Evolutionary conservation across 306 rosid genomes (phyloP), one percentile per base, ranked within the genome.

Genomic region (Prunus mume): DNA sequence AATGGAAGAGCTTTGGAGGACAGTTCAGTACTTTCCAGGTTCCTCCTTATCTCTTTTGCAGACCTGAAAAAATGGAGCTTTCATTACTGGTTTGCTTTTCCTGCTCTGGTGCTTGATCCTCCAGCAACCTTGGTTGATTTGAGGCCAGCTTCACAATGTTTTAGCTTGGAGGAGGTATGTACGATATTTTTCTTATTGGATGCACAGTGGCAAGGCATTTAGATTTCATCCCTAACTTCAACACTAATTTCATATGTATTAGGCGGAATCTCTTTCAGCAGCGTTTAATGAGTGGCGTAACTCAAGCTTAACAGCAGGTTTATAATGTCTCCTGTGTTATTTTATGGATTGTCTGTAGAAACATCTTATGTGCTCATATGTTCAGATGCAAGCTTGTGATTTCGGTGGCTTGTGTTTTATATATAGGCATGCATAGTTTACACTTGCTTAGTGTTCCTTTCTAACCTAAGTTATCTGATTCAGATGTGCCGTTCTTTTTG

Each of bases 51-150:
- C 86, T 95, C 97, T 77, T 95, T 95, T 78, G 97, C 97, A 0
- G 98, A 95, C 86, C 85, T 95, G 77, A 95, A 95, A 76, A 89
- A 84, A 63, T 95, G 98, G 98, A 90, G 81, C 65, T 95, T 95
- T 71, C 88, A 89, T 71, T 92, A 90, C 76, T 92, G 96, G 97
- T 95, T 92, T 83, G 97, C 96, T 60, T 95, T 92, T 82, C 98
- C 98, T 32, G 98, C 97, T 58, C 85, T 95, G 66, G 77, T 90
- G 83, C 92, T 92, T 83, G 87, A 95, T 80, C 97, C 97, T 68
- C 97, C 97, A 19, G 97, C 93, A 63, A 88, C 84, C 54, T 70
- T 95, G 84, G 84, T 85, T 67, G 80, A 85, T 85, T 72, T 95
- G 83, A 89, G 65, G 75, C 89, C 92, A 81, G 97, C 97, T 80